Evolutionary conservation across 2,329 filamentous ascomycete species (phyloP).

Genomic region (Venturia aucupariae): DNA sequence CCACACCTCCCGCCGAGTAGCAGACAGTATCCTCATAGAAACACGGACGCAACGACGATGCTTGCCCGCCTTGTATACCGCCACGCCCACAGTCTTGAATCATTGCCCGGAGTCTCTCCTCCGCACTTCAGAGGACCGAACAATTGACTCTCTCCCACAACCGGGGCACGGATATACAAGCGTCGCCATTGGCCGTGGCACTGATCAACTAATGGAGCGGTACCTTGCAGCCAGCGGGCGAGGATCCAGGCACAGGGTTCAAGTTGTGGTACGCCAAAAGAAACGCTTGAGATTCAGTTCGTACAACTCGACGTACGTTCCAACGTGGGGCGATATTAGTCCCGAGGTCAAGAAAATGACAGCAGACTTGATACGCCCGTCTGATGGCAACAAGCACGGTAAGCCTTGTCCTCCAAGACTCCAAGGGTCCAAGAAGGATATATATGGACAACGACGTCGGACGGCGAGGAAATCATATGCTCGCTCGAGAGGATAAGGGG

Average conservation of each 20-base stretch:
- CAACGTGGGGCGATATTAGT: no score
- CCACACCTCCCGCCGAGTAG: neutral
- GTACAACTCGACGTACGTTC: neutral
- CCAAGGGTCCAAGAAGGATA: neutral
- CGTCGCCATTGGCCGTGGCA: neutral
- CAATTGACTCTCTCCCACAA: neutral
- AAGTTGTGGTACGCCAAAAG: neutral
- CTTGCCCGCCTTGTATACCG: neutral
- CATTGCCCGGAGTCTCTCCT: neutral
- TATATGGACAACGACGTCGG: neutral
- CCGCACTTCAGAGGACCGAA: conserved; percentile 1
- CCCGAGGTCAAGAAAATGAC: no score
- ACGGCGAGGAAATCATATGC: neutral
- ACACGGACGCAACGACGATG: neutral
- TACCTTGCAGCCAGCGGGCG: conserved; percentile 5
- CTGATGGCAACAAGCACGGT: neutral
- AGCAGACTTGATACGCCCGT: no score
- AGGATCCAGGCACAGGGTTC: neutral
- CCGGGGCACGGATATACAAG: neutral
- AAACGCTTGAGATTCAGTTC: neutral
- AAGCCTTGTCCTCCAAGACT: neutral
- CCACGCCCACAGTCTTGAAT: neutral
- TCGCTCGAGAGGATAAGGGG: neutral
- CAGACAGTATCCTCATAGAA: no score
- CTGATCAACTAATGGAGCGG: neutral